phyloP scores from a whole-genome alignment of 208 protist genomes.

The Acanthamoeba lenticulata region DNA sequence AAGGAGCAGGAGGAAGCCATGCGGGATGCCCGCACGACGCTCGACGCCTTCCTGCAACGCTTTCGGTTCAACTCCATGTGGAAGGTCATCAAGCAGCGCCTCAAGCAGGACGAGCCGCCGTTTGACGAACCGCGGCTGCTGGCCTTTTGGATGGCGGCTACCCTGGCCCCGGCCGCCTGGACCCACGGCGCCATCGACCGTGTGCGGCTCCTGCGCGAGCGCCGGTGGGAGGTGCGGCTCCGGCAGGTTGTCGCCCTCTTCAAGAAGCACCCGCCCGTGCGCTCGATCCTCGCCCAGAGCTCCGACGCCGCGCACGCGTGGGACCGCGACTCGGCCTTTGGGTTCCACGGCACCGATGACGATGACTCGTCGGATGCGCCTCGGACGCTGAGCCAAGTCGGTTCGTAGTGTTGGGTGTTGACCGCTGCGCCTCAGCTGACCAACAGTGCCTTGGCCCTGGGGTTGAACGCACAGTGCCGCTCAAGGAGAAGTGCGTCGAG shows the following conservation, averaged over 20 bases:
- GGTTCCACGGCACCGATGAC: background rate
- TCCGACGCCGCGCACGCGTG: conserved; percentile 1
- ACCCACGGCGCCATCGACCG: background rate
- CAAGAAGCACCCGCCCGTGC: conserved; percentile 15
- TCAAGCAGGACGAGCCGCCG: conserved; percentile 16
- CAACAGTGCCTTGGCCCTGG: no score
- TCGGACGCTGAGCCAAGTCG: background rate
- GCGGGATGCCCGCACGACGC: background rate
- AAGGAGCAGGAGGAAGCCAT: background rate
- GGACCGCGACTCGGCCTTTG: background rate
- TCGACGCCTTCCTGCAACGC: background rate
- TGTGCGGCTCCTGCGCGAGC: conserved; percentile 26
- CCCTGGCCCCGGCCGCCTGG: conserved; percentile 15
- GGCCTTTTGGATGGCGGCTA: conserved; percentile 46
- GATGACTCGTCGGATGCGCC: background rate
- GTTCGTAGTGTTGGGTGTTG: background rate
- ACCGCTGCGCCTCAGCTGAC: background rate
- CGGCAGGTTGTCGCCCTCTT: conserved; percentile 6
- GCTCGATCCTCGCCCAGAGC: background rate
- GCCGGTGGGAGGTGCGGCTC: background rate
- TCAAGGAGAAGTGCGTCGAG: conserved; percentile 56
- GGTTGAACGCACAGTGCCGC: background rate
- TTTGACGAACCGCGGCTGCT: background rate
- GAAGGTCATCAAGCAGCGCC: conserved; percentile 46
- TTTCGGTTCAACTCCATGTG: conserved; percentile 44